Percentiles rank a stretch among this genome's conserved stretches.
These are phyloP conservation scores for Volvox carteri DNA, from an alignment of 163 green algal species.

Conservation along the genomic window DNA sequence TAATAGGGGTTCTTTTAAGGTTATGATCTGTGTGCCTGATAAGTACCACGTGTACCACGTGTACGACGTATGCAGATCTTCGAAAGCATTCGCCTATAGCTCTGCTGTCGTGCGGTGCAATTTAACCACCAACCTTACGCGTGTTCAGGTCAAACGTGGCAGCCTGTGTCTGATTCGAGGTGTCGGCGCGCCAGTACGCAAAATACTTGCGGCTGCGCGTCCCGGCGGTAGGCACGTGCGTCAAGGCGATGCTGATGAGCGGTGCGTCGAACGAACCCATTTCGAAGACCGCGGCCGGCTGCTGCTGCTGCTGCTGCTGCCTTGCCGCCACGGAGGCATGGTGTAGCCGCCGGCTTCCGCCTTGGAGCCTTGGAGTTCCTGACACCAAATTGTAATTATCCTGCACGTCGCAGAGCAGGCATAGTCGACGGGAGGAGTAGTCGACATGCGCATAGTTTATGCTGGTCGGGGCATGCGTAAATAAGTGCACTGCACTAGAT, in stretches of 20 bases:
- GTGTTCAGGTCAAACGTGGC: not conserved
- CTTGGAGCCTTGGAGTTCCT: no score
- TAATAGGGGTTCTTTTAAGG: no score
- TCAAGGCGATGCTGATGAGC: not conserved
- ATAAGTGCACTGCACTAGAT: no score
- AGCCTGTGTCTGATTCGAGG: not conserved
- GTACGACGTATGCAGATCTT: not conserved
- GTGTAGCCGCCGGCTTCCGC: no score
- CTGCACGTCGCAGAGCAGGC: no score
- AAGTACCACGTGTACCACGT: not conserved
- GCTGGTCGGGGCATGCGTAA: no score
- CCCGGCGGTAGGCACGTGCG: not conserved
- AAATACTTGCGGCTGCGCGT: not conserved
- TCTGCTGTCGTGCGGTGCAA: not conserved
- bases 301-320: not conserved
- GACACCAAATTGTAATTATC: no score
- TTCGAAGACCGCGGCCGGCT: not conserved
- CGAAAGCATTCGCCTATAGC: not conserved
- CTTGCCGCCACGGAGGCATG: no score
- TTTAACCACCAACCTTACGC: not conserved
- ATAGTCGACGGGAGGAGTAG: no score
- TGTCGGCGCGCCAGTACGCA: not conserved
- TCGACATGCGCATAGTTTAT: no score
- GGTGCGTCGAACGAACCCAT: not conserved
- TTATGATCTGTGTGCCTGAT: not conserved